Conservation (phyloP, 805 yeast species). For the Candida insectalens region DNA sequence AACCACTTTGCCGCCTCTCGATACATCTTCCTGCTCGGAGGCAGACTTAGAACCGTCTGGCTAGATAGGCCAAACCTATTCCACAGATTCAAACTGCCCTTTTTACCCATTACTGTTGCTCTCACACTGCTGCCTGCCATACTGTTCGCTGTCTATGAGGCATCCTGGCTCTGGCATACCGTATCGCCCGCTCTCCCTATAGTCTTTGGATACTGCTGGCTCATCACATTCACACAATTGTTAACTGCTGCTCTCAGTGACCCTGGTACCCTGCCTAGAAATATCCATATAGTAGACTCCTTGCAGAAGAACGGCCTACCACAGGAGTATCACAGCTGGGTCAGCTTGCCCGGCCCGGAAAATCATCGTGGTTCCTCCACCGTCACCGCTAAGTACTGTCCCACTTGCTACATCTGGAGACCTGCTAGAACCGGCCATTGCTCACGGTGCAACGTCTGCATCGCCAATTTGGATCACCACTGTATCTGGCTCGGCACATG, state of each 20-base stretch:
- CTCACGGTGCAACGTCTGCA: constrained; percentile 55
- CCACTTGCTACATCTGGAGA: constrained; percentile 64
- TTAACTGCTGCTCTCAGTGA: constrained; percentile 49
- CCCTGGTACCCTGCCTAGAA: constrained; percentile 64
- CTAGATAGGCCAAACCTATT: constrained; percentile 1
- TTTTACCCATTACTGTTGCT: constrained; percentile 6
- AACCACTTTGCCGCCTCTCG: constrained; percentile 31
- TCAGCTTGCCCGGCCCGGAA: constrained; percentile 36
- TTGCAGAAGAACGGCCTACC: constrained; percentile 32
- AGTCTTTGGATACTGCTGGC: constrained; percentile 50
- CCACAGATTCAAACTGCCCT: constrained; percentile 4
- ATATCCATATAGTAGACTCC: constrained; percentile 45
- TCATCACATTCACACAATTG: constrained; percentile 36
- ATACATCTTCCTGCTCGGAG: constrained; percentile 53
- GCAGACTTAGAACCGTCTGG: constrained; percentile 41
- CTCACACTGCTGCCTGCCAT: constrained; percentile 29
- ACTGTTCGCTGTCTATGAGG: constrained; percentile 42
- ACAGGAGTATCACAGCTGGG: constrained; percentile 43
- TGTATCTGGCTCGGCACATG: constrained; percentile 64
- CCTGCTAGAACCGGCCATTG: constrained; percentile 75
- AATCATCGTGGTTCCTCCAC: constrained; percentile 8
- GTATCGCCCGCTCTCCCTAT: constrained; percentile 48
- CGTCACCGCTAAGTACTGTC: constrained; percentile 37
- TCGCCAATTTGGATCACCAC: constrained; percentile 54
- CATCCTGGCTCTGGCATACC: constrained; percentile 46